phyloP scores from a whole-genome alignment of 2,329 filamentous ascomycete genomes.

The Aspergillus jensenii region DNA sequence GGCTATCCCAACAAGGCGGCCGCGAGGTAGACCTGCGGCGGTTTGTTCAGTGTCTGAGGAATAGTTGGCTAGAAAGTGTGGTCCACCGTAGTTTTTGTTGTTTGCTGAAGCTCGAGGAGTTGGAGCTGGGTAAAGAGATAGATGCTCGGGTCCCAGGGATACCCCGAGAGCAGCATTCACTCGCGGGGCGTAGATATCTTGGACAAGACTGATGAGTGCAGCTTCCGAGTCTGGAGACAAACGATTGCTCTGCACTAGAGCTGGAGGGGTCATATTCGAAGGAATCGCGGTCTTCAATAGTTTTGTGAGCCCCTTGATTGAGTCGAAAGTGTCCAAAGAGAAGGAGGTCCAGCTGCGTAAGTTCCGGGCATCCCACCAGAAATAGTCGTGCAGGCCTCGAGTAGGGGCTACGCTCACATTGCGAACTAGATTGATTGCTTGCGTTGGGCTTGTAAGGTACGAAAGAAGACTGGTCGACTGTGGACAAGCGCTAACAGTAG shows the following conservation, averaged over 20 bases:
- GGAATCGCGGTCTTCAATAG: slow-evolving; percentile 70
- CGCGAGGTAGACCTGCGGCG: slow-evolving; percentile 50
- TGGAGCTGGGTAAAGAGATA: slow-evolving; percentile 45
- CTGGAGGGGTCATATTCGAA: slow-evolving; percentile 37
- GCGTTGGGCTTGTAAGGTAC: slow-evolving; percentile 78
- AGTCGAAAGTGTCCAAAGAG: slow-evolving; percentile 68
- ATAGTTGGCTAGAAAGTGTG: slow-evolving; percentile 56
- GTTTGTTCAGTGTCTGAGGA: slow-evolving; percentile 51
- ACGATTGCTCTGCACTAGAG: slow-evolving; percentile 44
- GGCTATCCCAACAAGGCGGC: slow-evolving; percentile 78
- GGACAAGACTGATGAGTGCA: slow-evolving; percentile 72
- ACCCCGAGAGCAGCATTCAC: slow-evolving; percentile 81
- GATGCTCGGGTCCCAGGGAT: slow-evolving; percentile 66
- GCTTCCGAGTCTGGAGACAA: slow-evolving; percentile 76
- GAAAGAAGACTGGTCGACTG: slow-evolving; percentile 67
- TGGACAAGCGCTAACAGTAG: slow-evolving; percentile 26
- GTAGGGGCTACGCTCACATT: slow-evolving; percentile 68
- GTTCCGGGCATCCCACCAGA: slow-evolving; percentile 95
- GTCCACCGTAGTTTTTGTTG: slow-evolving; percentile 45
- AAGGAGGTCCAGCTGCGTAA: slow-evolving; percentile 81
- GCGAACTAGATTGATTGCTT: slow-evolving; percentile 77
- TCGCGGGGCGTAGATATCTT: slow-evolving; percentile 77
- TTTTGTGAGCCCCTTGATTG: slow-evolving; percentile 69
- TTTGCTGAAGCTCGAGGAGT: slow-evolving; percentile 34
- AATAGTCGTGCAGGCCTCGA: slow-evolving; percentile 72